Base-by-base conservation (phyloP, 768 basidiomycete species). In the Tremella yokohamensis region DNA sequence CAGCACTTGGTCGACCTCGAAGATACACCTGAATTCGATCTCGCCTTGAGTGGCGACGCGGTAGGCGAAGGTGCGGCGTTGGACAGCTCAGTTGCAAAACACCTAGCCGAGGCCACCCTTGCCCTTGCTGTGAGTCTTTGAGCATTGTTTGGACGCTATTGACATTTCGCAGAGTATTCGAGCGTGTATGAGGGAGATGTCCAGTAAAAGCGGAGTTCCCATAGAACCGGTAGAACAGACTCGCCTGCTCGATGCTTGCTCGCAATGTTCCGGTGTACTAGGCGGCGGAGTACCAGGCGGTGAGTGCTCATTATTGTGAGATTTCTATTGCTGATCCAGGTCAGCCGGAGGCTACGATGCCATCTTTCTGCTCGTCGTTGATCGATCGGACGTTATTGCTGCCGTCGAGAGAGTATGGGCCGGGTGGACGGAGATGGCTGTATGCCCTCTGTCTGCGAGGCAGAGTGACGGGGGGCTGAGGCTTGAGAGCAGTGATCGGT, bases 311-410 rank as follows among this genome's bases (percentile, higher is more conserved):
- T 22, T 50, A 2, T n/a, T 25, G 49, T 50, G 42, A 42, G 29
- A 38, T n/a, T 20, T 38, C 22, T 45, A 18, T 26, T 19, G 38
- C 25, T 38, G 13, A 38, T 40, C 37, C 8, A 11, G 9, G 19
- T 25, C n/a, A 97, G 96, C 96, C 52, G 96, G 96, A 9, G 96
- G 96, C 1, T 98, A 89, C 76, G 96, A 99, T 72, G 96, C 96
- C 7, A 83, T 98, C 58, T 98, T 92, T 90, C 79, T 99, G 4
- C 83, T 99, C 15, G 83, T 92, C 16, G 82, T 87, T 68, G 75
- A 79, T 15, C 52, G 40, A 82, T 84, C 38, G 15, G 18, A 50
- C 66, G 78, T 60, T 76, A 78, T 65, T 72, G 76, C 54, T 0
- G 53, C 59, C n/a, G 72, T 79, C 2, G 76, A 77, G 49, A 26